Evolutionary conservation across 2,329 filamentous ascomycete genomes (phyloP).

Genomic region (Colletotrichum coccodes): DNA sequence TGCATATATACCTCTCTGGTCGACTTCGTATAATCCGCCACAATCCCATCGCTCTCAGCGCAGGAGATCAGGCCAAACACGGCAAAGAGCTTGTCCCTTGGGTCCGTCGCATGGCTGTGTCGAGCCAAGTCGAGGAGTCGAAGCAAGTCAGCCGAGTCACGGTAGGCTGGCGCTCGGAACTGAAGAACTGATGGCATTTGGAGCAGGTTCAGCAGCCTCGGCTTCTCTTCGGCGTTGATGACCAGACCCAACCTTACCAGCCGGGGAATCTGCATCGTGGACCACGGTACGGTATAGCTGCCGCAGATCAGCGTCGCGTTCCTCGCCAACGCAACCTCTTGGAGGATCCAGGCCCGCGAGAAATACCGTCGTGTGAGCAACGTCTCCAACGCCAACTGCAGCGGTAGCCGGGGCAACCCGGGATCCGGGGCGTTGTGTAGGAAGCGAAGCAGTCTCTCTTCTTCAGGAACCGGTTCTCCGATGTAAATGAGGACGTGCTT

Average conservation of each 20-base stretch:
- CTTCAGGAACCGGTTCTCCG: constrained; percentile 35
- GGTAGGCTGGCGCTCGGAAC: neutral
- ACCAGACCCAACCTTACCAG: neutral
- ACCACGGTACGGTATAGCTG: neutral
- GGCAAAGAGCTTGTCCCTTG: constrained; percentile 40
- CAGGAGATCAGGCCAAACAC: constrained; percentile 37
- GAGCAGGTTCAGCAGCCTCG: neutral
- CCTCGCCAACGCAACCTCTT: constrained; percentile 39
- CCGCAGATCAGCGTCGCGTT: neutral
- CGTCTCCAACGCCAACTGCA: neutral
- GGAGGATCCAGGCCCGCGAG: constrained; percentile 35
- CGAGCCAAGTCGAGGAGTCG: neutral
- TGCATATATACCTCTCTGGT: neutral
- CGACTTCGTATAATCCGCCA: constrained; percentile 34
- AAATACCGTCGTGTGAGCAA: constrained; percentile 1
- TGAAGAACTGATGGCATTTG: constrained; percentile 1
- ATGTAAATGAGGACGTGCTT: constrained; percentile 27
- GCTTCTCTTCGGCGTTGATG: neutral
- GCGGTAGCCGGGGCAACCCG: neutral
- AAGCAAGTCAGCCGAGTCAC: constrained; percentile 13
- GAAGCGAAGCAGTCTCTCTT: neutral
- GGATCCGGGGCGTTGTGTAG: neutral
- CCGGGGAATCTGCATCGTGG: neutral
- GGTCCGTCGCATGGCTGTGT: constrained; percentile 32
- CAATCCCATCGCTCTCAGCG: constrained; percentile 16